Conservation (phyloP, 2,329 filamentous ascomycete genomes). For the Aspergillus amoenus region DNA sequence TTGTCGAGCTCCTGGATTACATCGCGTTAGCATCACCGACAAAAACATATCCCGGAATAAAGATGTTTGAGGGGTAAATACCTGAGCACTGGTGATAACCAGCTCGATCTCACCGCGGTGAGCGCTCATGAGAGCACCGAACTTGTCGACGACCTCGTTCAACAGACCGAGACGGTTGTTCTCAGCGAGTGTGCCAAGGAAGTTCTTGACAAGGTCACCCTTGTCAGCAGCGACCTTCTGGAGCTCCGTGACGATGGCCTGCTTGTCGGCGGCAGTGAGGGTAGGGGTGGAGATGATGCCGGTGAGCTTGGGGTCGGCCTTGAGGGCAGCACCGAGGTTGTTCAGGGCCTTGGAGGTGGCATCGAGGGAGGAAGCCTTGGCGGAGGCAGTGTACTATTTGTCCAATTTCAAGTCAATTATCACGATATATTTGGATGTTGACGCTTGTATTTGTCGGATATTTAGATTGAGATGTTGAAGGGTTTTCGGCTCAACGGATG, state of each 20-base stretch:
- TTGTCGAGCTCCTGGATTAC: conserved; percentile 71
- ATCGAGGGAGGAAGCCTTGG: conserved; percentile 84
- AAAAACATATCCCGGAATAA: background rate
- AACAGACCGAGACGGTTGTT: conserved; percentile 92
- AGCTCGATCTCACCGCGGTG: conserved; percentile 91
- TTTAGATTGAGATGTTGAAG: background rate
- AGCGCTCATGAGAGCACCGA: conserved; percentile 80
- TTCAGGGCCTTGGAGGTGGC: conserved; percentile 76
- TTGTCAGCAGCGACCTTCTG: conserved; percentile 75
- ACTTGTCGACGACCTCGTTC: conserved; percentile 82
- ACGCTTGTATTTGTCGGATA: background rate
- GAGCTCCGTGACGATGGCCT: conserved; percentile 80
- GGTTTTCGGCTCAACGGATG: conserved; percentile 20
- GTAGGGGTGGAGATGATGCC: conserved; percentile 77
- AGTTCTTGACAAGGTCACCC: conserved; percentile 85
- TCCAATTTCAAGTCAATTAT: conserved; percentile 12
- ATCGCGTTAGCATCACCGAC: background rate
- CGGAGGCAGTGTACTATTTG: conserved; percentile 85
- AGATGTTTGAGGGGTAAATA: conserved; percentile 42
- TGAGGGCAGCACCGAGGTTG: conserved; percentile 68
- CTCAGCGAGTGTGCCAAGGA: conserved; percentile 84
- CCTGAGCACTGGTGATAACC: conserved; percentile 83
- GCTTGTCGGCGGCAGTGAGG: conserved; percentile 76
- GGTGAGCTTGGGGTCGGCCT: conserved; percentile 79
- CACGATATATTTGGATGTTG: background rate